phyloP scores from a whole-genome alignment of 805 yeast genomes.

The Kuraishia ogatae region DNA sequence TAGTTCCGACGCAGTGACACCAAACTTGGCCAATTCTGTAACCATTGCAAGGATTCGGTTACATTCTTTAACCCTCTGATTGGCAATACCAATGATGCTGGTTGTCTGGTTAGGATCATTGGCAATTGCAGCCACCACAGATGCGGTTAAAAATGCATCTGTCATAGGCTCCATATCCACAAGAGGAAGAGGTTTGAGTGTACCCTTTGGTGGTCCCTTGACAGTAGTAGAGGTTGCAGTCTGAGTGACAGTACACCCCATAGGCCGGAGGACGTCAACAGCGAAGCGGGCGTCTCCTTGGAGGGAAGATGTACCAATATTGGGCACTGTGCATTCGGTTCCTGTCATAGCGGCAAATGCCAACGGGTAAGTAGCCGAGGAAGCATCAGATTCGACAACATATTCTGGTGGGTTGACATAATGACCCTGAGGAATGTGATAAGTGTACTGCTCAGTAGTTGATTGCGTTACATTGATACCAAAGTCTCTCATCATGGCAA shows the following conservation, averaged over 20 bases:
- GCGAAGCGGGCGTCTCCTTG: slow-evolving; percentile 99
- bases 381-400: slow-evolving; percentile 92
- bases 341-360: slow-evolving; percentile 98
- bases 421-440: slow-evolving; percentile 79
- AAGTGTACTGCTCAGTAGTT: slow-evolving; percentile 67
- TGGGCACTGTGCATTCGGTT: slow-evolving; percentile 85
- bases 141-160: slow-evolving; percentile 94
- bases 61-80: slow-evolving; percentile 96
- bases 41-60: slow-evolving; percentile 95
- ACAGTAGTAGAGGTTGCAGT: slow-evolving; percentile 85
- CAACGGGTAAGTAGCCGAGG: slow-evolving; percentile 94
- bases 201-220: slow-evolving; percentile 72
- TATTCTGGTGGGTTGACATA: slow-evolving; percentile 79
- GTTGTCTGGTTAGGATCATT: slow-evolving; percentile 48
- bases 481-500: slow-evolving; percentile 86
- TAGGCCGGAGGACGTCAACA: slow-evolving; percentile 80
- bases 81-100: slow-evolving; percentile 89
- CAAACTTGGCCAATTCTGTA: slow-evolving; percentile 79
- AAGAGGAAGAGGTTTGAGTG: slow-evolving; percentile 56
- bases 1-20: slow-evolving; percentile 75
- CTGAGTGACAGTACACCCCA: slow-evolving; percentile 91
- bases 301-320: slow-evolving; percentile 82
- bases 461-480: slow-evolving; percentile 74
- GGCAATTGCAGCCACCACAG: slow-evolving; percentile 95
- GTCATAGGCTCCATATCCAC: slow-evolving; percentile 99